These are phyloP conservation scores for Xylaria sp. DNA, from an alignment of 2,329 filamentous ascomycete species.

Conservation along the genomic window DNA sequence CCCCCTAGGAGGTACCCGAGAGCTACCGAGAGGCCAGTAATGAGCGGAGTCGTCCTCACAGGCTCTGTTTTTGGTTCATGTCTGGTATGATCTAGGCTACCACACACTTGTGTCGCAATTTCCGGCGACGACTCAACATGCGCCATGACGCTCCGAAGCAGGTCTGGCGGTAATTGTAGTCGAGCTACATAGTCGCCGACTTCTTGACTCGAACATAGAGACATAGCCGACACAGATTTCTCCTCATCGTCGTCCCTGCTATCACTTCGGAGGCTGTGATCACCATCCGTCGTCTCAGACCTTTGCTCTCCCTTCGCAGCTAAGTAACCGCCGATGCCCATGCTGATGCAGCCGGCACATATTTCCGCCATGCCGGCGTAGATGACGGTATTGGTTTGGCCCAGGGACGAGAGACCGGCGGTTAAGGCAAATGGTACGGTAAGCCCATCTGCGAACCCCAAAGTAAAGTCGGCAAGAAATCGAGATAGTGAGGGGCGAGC, in stretches of 20 bases:
- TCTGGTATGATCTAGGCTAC: constrained; percentile 4
- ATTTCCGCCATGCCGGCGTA: constrained; percentile 79
- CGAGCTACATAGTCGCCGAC: constrained; percentile 43
- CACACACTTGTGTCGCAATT: constrained; percentile 24
- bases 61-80: constrained; percentile 52
- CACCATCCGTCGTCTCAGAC: background rate
- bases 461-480: constrained; percentile 72
- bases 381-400: constrained; percentile 73
- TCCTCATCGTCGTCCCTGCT: constrained; percentile 51
- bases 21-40: constrained; percentile 73
- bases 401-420: constrained; percentile 74
- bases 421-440: constrained; percentile 84
- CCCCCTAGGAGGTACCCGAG: constrained; percentile 76
- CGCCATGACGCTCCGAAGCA: constrained; percentile 41
- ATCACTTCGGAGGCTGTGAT: background rate
- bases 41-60: constrained; percentile 54
- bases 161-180: constrained; percentile 42
- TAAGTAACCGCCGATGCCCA: constrained; percentile 80
- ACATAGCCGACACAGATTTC: constrained; percentile 26
- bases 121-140: constrained; percentile 40
- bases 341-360: constrained; percentile 78
- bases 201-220: background rate
- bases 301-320: constrained; percentile 67
- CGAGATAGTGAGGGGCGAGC: constrained; percentile 33
- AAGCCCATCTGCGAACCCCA: constrained; percentile 81